Evolutionary conservation across 371 early-diverging fungal genomes (phyloP), one percentile per base, ranked within the genome.

Genomic region (Mortierella sp.): DNA sequence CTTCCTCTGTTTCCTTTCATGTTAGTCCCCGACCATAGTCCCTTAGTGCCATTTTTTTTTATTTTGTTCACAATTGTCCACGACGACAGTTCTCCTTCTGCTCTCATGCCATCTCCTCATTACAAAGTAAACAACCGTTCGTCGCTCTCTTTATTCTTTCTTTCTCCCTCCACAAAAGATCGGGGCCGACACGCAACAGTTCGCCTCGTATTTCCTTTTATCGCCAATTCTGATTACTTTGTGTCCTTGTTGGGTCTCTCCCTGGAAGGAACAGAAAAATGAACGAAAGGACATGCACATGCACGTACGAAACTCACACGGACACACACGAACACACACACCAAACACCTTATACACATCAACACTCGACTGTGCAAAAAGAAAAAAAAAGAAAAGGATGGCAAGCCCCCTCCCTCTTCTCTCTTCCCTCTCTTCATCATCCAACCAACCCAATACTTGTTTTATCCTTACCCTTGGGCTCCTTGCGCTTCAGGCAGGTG

Each of bases 381-480:
- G 34, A 45, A 39, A 45, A 55, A 47, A 64, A 13, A 55, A 53
- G 58, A 13, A 77, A 37, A 53, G n/a, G n/a, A n/a, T n/a, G n/a
- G n/a, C n/a, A n/a, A n/a, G n/a, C n/a, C n/a, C n/a, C n/a, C n/a
- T 0, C 52, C 47, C 22, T 47, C 47, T 1, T 47, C 47, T 47
- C 22, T 22, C 22, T 6, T 6, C 22, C 22, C n/a, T 11, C 2
- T 8, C n/a, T 8, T 1, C 55, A 68, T 40, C 31, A 45, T 34
- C 37, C 37, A n/a, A n/a, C n/a, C 41, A 19, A 31, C 13, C 48
- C 31, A 34, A n/a, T n/a, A n/a, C n/a, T n/a, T n/a, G n/a, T n/a
- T n/a, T n/a, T n/a, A n/a, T n/a, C n/a, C n/a, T 39, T 73, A 76
- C 98, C 98, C 71, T 92, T 87, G 6, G 97, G 97, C 48, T 94